phyloP scores from a whole-genome alignment of 108 stramenopile genomes.

The Schizochytrium sp. region DNA sequence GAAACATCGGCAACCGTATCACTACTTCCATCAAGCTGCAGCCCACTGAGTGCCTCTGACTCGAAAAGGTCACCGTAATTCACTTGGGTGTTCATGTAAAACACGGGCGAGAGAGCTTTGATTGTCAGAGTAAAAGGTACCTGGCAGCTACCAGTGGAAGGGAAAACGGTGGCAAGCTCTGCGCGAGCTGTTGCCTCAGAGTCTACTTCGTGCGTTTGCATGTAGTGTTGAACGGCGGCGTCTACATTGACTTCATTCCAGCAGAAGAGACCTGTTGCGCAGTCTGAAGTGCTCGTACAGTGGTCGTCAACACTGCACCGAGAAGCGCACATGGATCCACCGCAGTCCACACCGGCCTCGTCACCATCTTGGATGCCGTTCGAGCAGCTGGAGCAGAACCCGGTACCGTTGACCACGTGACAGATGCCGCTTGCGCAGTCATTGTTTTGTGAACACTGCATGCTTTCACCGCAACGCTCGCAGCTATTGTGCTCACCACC shows the following conservation, averaged over 20 bases:
- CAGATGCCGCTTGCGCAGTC: background rate
- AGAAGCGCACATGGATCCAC: background rate
- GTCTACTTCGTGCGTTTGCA: background rate
- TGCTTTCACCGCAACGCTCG: background rate
- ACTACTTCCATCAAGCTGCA: background rate
- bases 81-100: background rate
- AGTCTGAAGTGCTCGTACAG: background rate
- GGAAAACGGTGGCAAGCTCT: background rate
- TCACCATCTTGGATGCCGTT: background rate
- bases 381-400: background rate
- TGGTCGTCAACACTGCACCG: background rate
- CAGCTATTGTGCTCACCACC: background rate
- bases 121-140: background rate
- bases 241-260: background rate
- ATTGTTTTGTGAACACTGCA: background rate
- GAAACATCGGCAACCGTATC: too few species aligned
- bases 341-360: background rate
- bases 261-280: background rate
- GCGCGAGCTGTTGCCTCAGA: background rate
- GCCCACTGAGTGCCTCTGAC: background rate
- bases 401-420: background rate
- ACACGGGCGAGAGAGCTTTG: background rate
- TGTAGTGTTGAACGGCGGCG: background rate
- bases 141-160: background rate
- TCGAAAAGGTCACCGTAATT: background rate